Conservation (phyloP, 2,329 filamentous ascomycete genomes). For the Pestalotiopsis fici region DNA sequence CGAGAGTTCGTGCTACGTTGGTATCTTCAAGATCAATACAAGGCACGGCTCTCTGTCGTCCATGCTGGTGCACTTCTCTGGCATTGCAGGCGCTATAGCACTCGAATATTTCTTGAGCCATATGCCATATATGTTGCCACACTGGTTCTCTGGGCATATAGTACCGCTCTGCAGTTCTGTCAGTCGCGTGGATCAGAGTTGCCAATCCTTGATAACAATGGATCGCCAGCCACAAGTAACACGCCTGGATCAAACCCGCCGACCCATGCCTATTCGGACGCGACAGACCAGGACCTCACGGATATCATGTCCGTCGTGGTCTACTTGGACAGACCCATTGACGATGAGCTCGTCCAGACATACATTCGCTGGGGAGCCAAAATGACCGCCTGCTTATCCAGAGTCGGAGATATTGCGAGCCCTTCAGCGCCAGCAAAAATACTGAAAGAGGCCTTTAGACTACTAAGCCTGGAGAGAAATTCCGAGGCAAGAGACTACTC, state of each 20-base stretch:
- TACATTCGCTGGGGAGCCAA: neutral
- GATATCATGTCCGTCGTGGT: neutral
- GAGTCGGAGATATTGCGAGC: conserved; percentile 11
- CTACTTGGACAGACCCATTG: neutral
- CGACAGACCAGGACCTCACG: neutral
- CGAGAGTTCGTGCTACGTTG: neutral
- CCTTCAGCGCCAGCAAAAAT: neutral
- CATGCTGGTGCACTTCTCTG: neutral
- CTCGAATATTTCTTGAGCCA: neutral
- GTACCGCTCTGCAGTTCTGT: neutral
- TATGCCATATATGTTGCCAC: neutral
- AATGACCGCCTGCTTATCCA: neutral
- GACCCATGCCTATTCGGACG: neutral
- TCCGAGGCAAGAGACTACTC: neutral
- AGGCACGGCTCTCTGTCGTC: neutral
- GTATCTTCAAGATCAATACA: neutral
- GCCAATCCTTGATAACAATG: neutral
- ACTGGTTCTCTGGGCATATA: neutral
- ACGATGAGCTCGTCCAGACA: conserved; percentile 4
- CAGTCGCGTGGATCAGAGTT: neutral
- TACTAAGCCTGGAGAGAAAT: neutral
- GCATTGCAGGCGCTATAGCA: neutral
- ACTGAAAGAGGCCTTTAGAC: neutral
- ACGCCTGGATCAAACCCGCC: neutral
- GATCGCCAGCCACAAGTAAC: neutral